Evolutionary conservation across 2,329 filamentous ascomycete species (phyloP).

Genomic region (Ascochyta lentis): DNA sequence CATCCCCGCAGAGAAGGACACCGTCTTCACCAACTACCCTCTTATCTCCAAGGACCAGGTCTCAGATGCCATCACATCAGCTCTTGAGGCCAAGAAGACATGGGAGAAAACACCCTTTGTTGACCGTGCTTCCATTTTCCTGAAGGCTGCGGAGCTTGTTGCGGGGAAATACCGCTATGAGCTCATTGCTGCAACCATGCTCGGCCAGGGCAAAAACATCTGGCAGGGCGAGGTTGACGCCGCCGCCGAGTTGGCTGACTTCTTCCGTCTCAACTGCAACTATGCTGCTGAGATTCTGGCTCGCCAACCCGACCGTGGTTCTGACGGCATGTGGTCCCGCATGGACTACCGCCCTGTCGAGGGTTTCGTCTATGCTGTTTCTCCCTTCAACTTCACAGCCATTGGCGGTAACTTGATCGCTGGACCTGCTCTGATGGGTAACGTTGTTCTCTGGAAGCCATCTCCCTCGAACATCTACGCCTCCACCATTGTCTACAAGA

Average conservation of each 20-base stretch:
- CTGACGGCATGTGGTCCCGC: constrained; percentile 82
- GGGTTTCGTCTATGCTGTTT: constrained; percentile 92
- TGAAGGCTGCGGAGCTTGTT: constrained; percentile 92
- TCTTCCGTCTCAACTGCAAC: constrained; percentile 87
- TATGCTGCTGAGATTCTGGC: constrained; percentile 89
- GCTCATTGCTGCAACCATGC: constrained; percentile 91
- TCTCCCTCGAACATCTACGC: constrained; percentile 83
- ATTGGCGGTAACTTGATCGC: constrained; percentile 86
- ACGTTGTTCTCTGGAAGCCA: constrained; percentile 95
- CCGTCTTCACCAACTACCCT: constrained; percentile 79
- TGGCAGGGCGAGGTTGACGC: constrained; percentile 98
- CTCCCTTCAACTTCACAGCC: constrained; percentile 95
- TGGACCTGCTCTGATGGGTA: constrained; percentile 85
- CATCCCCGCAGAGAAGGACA: constrained; percentile 62
- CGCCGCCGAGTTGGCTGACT: constrained; percentile 88
- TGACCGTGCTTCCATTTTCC: constrained; percentile 88
- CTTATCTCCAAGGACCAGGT: constrained; percentile 79
- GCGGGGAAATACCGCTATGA: constrained; percentile 92
- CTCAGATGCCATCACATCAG: constrained; percentile 76
- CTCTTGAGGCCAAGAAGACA: constrained; percentile 78
- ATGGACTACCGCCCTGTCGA: constrained; percentile 87
- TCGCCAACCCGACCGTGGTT: constrained; percentile 82
- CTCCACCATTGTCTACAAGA: constrained; percentile 86
- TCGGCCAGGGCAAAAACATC: constrained; percentile 95
- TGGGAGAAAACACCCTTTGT: constrained; percentile 89